Conservation (phyloP, 2,329 filamentous ascomycete species). For the Zymoseptoria passerinii region DNA sequence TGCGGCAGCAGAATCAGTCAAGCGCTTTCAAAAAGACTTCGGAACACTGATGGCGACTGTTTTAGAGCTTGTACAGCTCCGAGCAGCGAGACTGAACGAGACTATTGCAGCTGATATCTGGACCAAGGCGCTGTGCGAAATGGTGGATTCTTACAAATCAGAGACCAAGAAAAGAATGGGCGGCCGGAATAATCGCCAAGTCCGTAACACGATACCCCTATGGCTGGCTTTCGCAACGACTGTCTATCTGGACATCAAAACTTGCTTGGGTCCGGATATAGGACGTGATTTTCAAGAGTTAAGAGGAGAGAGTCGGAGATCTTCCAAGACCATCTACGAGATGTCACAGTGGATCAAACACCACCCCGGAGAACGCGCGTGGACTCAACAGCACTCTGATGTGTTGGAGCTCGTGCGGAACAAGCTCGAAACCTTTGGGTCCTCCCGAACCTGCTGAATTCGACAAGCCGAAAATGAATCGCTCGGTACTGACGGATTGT, state of each 20-base stretch:
- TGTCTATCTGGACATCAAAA: neutral
- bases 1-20: neutral
- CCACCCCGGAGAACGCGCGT: neutral
- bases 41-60: neutral
- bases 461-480: neutral
- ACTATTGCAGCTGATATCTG: neutral
- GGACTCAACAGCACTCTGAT: neutral
- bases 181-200: conserved; percentile 1
- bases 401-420: neutral
- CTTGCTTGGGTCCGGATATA: neutral
- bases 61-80: neutral
- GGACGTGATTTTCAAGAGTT: neutral
- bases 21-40: neutral
- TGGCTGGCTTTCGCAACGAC: conserved; percentile 2
- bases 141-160: neutral
- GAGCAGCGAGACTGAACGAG: neutral
- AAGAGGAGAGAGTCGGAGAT: neutral
- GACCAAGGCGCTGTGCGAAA: neutral
- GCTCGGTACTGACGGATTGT: neutral
- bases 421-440: neutral
- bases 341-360: neutral
- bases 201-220: neutral
- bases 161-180: conserved; percentile 1
- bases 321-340: neutral
- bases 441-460: neutral